These are phyloP conservation scores for Globisporangium lucens DNA, from an alignment of 352 stramenopile genomes.

Conservation along the genomic window DNA sequence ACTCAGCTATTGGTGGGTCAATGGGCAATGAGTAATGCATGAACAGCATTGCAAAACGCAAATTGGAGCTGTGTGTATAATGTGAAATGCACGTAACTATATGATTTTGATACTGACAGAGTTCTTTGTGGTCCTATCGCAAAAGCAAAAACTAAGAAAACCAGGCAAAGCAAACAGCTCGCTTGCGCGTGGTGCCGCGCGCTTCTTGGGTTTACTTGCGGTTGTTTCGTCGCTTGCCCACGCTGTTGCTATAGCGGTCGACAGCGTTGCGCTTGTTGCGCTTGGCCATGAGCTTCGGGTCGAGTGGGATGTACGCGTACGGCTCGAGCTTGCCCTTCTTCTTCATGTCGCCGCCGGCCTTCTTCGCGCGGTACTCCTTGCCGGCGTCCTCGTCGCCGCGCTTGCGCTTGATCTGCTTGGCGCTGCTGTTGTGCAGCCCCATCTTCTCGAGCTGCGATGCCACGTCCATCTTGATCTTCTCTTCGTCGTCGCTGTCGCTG, in stretches of 20 bases:
- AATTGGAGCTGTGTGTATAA: neutral
- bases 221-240: conserved; percentile 72
- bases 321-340: conserved; percentile 97
- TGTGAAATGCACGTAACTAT: conserved; percentile 12
- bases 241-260: conserved; percentile 68
- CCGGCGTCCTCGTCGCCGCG: conserved; percentile 70
- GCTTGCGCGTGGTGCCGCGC: neutral
- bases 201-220: conserved; percentile 26
- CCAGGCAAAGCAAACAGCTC: neutral
- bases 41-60: neutral
- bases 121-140: conserved; percentile 1
- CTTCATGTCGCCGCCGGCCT: conserved; percentile 95
- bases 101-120: conserved; percentile 14
- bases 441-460: conserved; percentile 78
- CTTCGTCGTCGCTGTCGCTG: conserved; percentile 61
- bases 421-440: conserved; percentile 54
- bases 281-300: conserved; percentile 93
- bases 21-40: neutral
- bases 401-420: conserved; percentile 45
- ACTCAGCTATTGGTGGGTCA: too few species aligned
- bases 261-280: conserved; percentile 84
- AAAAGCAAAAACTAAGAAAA: neutral
- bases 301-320: conserved; percentile 97
- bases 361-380: conserved; percentile 93
- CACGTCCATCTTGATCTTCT: conserved; percentile 84